phyloP scores from a whole-genome alignment of 495 filamentous ascomycete genomes.

The Hypoxylon rickii region DNA sequence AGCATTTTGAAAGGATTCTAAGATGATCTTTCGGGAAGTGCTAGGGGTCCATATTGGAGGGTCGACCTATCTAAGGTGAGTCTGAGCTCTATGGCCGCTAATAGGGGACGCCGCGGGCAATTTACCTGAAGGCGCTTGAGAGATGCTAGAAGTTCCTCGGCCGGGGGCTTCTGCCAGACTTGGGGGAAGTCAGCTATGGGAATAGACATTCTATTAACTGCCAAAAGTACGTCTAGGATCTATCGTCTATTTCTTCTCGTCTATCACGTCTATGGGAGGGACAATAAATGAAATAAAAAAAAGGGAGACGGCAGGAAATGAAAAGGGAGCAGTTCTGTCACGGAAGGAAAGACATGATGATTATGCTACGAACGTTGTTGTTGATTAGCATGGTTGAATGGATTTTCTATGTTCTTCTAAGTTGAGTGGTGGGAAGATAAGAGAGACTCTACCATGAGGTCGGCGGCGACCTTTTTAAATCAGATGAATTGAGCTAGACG shows the following conservation, averaged over 20 bases:
- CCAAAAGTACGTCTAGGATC: conserved; percentile 4
- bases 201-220: conserved; percentile 21
- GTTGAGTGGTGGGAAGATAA: neutral
- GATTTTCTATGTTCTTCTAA: neutral
- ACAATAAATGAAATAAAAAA: conserved; percentile 2
- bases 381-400: conserved; percentile 10
- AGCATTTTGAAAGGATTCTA: conserved; percentile 37
- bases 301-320: conserved; percentile 1
- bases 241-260: no score
- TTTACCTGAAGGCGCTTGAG: conserved; percentile 44
- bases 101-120: neutral
- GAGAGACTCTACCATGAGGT: neutral
- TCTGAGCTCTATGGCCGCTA: neutral
- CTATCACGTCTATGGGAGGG: neutral
- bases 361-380: conserved; percentile 1
- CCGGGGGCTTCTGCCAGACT: conserved; percentile 52
- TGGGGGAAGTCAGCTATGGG: conserved; percentile 44
- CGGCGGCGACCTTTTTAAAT: neutral
- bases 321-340: conserved; percentile 14
- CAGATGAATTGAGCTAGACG: neutral
- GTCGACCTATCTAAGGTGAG: conserved; percentile 34
- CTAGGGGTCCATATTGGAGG: conserved; percentile 47
- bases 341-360: conserved; percentile 26
- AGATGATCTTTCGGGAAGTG: conserved; percentile 36
- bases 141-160: conserved; percentile 40